Conservation (phyloP, 257 asterid genomes). For the Jaltomata sinuosa region DNA sequence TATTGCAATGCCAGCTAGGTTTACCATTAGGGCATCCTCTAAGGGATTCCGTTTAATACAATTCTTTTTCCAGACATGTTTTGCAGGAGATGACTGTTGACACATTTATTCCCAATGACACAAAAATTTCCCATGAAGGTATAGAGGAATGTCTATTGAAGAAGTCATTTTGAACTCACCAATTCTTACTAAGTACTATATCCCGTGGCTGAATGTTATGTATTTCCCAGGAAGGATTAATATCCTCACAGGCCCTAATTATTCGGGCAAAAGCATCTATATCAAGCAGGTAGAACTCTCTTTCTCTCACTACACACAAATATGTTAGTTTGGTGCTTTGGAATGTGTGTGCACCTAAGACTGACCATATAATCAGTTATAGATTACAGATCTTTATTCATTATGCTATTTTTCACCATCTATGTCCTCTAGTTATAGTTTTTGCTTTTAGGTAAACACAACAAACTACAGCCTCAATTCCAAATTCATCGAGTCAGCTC, state of each 20-base stretch:
- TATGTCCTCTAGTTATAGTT: background rate
- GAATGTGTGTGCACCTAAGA: background rate
- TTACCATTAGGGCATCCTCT: slow-evolving; percentile 1
- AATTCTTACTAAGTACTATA: background rate
- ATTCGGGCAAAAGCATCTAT: slow-evolving; percentile 93
- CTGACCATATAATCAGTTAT: background rate
- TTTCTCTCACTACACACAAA: background rate
- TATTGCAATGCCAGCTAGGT: background rate
- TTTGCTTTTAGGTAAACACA: background rate
- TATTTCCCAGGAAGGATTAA: slow-evolving; percentile 58
- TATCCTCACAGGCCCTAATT: slow-evolving; percentile 94
- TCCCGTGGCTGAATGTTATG: background rate
- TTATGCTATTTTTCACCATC: background rate
- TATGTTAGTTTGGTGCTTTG: background rate
- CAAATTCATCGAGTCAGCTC: background rate
- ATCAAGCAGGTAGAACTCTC: slow-evolving; percentile 63
- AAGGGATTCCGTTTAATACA: slow-evolving; percentile 1
- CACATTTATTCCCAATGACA: slow-evolving; percentile 89
- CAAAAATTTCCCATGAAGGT: slow-evolving; percentile 80
- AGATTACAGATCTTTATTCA: background rate
- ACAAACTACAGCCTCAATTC: background rate
- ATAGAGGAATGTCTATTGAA: background rate
- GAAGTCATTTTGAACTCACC: background rate
- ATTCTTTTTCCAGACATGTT: slow-evolving; percentile 57
- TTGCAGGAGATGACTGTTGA: slow-evolving; percentile 97